Base-by-base conservation (phyloP, 768 basidiomycete species). In the Rhizopogon vulgaris region DNA sequence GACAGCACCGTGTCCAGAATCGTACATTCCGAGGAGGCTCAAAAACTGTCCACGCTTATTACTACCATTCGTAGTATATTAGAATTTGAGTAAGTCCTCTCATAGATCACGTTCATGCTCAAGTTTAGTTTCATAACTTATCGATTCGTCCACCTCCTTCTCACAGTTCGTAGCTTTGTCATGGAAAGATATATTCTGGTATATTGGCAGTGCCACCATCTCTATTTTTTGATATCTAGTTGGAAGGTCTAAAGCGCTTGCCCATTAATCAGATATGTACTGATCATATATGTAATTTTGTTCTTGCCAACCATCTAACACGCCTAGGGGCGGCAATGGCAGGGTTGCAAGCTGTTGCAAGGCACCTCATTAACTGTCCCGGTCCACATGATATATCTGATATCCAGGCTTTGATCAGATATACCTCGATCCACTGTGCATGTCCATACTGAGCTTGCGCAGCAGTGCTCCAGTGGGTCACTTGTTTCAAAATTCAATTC, bases 1-100 rank as follows among this genome's bases (percentile, higher is more conserved):
- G 39, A 47, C 38, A 45, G 28, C 3, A 22, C 48, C 48, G 51
- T 52, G 51, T 52, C 48, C 32, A 38, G 28, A 53, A 53, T 52
- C 27, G 22, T n/a, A 52, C 49, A 30, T 52, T 53, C 38, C 52
- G 52, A 52, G 52, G 15, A 49, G 18, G 27, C 17, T 52, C 24
- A 18, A 36, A 32, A 27, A 8, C 18, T 22, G 25, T 38, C 25
- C 42, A 39, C 12, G 34, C 7, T 18, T 40, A 15, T 24, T 14
- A 37, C 34, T 52, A 25, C 47, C 38, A 38, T 51, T 52, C 24
- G 17, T 18, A 51, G 38, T 12, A 50, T 50, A 39, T 27, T 39
- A 28, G 4, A 30, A 34, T 34, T 10, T 34, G 11, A 34, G 32
- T 34, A 11, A 11, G 32, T 34, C 32, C 32, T 11, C 32, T 34